Percentiles rank a stretch among this genome's conserved stretches.
These are phyloP conservation scores for Myriosclerotinia duriaeana DNA, from an alignment of 2,329 filamentous ascomycete species.

Conservation along the genomic window DNA sequence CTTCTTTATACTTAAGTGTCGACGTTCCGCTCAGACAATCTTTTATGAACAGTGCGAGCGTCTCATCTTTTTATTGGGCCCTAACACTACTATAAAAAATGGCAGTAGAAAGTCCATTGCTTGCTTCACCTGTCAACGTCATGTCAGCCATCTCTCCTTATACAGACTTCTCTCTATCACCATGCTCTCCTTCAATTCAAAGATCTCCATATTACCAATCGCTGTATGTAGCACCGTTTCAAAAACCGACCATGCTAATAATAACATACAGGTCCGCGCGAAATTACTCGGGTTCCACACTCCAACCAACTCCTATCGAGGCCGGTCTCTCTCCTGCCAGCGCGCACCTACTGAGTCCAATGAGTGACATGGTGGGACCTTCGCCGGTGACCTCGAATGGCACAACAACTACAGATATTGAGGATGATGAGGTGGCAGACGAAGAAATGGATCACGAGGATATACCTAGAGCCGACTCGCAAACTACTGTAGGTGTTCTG, in stretches of 20 bases:
- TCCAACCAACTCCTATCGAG: slow-evolving; percentile 52
- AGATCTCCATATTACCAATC: slow-evolving; percentile 50
- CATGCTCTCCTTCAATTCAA: slow-evolving; percentile 50
- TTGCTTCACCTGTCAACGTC: slow-evolving; percentile 60
- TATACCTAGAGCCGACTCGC: slow-evolving; percentile 29
- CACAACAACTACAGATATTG: slow-evolving; percentile 80
- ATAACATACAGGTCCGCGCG: slow-evolving; percentile 46
- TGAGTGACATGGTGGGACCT: slow-evolving; percentile 72
- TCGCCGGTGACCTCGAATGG: slow-evolving; percentile 84
- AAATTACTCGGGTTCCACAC: slow-evolving; percentile 48
- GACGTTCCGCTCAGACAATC: background rate
- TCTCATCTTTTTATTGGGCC: slow-evolving; percentile 13
- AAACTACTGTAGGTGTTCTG: slow-evolving; percentile 33
- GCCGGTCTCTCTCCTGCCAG: slow-evolving; percentile 36
- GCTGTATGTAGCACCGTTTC: slow-evolving; percentile 47
- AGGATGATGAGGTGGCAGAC: slow-evolving; percentile 72
- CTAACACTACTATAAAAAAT: slow-evolving; percentile 42
- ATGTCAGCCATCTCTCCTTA: slow-evolving; percentile 54
- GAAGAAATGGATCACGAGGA: slow-evolving; percentile 48
- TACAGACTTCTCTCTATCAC: slow-evolving; percentile 55
- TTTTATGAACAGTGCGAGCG: slow-evolving; percentile 7
- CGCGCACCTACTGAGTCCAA: slow-evolving; percentile 56
- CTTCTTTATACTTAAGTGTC: slow-evolving; percentile 20
- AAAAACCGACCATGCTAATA: slow-evolving; percentile 25
- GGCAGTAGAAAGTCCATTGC: slow-evolving; percentile 62